Evolutionary conservation across 352 stramenopile genomes (phyloP), one percentile per base, ranked within the genome.

Genomic region (Pythium utonaiense): DNA sequence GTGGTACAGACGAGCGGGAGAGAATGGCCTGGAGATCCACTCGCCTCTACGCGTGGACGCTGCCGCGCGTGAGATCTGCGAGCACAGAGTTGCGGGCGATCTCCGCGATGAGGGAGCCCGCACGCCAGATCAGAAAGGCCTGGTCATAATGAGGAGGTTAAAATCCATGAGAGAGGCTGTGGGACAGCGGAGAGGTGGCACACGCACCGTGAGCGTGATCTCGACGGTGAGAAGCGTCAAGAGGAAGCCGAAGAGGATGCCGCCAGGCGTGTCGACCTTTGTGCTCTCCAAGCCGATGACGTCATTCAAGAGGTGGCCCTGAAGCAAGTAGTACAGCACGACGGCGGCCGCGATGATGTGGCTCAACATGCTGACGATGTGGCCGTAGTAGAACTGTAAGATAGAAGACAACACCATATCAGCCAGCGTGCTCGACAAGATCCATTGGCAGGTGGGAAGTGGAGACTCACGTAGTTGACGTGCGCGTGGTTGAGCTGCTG

Each of bases 81-180:
- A 86, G 83, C 53, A 86, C 83, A 16, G 82, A 80, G 65, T 91
- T 88, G 30, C 81, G 77, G n/a, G 70, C 62, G 55, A 91, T 73
- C 70, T 91, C 81, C n/a, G 77, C 73, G 57, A 78, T 78, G n/a
- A 91, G 65, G 25, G 79, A 82, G 60, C 78, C 63, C 38, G 65
- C 71, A 27, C 76, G 68, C 66, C 79, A 70, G 49, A 89, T 81
- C 30, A 66, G 64, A 36, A 84, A 85, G 3, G 65, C 69, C 77
- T 91, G 45, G 14, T 40, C 3, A 56, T 21, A 62, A 44, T 27
- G 3, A 24, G 38, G 16, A 24, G 38, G 17, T 52, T 54, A 52
- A 24, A 30, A 33, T n/a, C 58, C 17, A 53, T 13, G n/a, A n/a
- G n/a, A n/a, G n/a, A n/a, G n/a, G n/a, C n/a, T n/a, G n/a, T n/a